A percentile compares a stretch with the other conserved stretches of the same genome.
Evolutionary conservation across 2,329 filamentous ascomycete genomes (phyloP).

Genomic region (Leptosphaerulina australis): DNA sequence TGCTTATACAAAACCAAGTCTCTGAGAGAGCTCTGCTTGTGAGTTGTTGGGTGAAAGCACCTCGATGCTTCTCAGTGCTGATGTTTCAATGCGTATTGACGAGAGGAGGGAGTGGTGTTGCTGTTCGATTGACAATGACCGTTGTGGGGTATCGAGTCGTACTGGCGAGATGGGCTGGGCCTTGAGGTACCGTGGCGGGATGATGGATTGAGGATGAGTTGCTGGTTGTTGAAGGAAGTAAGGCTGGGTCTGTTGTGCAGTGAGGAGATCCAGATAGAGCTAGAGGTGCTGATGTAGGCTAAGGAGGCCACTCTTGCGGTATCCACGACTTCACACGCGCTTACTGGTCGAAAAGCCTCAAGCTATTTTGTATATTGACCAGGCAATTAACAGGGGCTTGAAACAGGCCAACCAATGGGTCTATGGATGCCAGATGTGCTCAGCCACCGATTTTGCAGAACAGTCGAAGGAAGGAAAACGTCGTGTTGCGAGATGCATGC

Average conservation of each 20-base stretch:
- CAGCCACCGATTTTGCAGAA: constrained; percentile 44
- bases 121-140: constrained; percentile 19
- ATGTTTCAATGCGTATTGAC: constrained; percentile 1
- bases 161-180: constrained; percentile 19
- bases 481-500: constrained; percentile 40
- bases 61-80: neutral
- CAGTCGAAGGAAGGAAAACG: constrained; percentile 31
- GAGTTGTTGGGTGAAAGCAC: constrained; percentile 1
- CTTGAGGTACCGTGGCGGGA: neutral
- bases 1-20: neutral
- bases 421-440: constrained; percentile 39
- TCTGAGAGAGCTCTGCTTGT: neutral
- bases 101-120: constrained; percentile 10
- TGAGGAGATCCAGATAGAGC: constrained; percentile 40
- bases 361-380: constrained; percentile 45
- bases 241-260: constrained; percentile 32
- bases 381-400: constrained; percentile 47
- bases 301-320: constrained; percentile 45
- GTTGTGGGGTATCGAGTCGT: constrained; percentile 18
- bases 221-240: constrained; percentile 30
- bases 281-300: constrained; percentile 42
- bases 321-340: constrained; percentile 35
- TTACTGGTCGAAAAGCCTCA: constrained; percentile 46
- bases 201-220: constrained; percentile 24
- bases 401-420: constrained; percentile 50